Base-by-base conservation (phyloP, 2,329 filamentous ascomycete species). In the Nemania sp. region DNA sequence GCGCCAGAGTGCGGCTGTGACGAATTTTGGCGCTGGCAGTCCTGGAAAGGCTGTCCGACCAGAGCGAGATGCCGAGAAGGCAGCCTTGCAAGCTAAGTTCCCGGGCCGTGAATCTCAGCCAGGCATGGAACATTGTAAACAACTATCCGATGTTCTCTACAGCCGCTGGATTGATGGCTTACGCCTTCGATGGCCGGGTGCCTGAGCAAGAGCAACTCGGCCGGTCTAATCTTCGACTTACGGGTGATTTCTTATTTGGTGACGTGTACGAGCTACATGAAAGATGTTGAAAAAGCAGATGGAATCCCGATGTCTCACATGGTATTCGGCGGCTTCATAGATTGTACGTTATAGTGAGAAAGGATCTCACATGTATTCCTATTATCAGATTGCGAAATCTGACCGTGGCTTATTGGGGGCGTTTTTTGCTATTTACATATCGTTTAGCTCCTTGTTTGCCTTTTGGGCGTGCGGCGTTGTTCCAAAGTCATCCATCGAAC, bases 81-180 rank as follows among this genome's bases (percentile, higher is more conserved):
- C 74, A 20, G 70, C 73, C 2, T 60, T 82, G 8, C 77, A 81
- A 61, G 72, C 77, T 14, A 81, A 77, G 62, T 83, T 80, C 49
- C 82, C 81, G 1, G 81, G 80, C 1, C 77, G 79, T 33, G 75
- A 80, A 47, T 67, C 80, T 2, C 73, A 74, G 41, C 81, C 85
- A 1, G 93, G 91, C 2, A 93, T 97, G 90, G 92, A 97, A 72
- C 93, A 97, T 72, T 89, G 88, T 61, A 90, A 91, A 67, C 85
- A 96, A 68, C 79, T 97, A 31, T 90, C 90, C 1, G 91, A 97
- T 70, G 90, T 96, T 17, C 81, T 99, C 17, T 97, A 97, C 73
- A 84, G 86, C 14, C 83, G 93, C 37, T 99, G 94, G 94, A 85
- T 87, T 2, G 90, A 95, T 54, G 91, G 91, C 1, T 75, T 97